Conservation (phyloP, 179 eudicot genomes). For the Heliamphora pulchella region DNA sequence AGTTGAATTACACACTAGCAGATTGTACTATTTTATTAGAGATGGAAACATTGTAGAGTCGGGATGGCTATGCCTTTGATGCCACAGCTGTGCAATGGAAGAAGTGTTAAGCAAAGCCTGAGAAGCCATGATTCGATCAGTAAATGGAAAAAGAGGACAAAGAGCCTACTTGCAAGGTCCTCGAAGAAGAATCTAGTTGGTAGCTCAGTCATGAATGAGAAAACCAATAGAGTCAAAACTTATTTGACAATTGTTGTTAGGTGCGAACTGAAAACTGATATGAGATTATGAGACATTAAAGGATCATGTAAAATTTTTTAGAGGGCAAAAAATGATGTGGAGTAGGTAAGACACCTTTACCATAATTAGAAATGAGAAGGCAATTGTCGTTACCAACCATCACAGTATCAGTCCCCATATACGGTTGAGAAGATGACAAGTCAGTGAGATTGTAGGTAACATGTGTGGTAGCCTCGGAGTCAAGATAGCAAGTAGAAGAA, state of each 20-base stretch:
- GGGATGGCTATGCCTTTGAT: background rate
- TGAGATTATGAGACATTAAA: background rate
- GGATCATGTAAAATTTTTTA: background rate
- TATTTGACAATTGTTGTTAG: background rate
- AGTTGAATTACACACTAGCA: too few relatives aligned
- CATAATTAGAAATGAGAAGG: background rate
- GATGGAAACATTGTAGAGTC: too few relatives aligned
- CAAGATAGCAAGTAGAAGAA: too few relatives aligned
- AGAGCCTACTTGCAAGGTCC: background rate
- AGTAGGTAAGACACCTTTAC: background rate
- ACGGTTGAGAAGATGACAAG: background rate
- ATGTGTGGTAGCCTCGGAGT: background rate
- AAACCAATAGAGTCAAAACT: background rate
- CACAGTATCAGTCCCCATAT: background rate
- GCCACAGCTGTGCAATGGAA: too few relatives aligned
- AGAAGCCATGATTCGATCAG: background rate
- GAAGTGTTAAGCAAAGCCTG: too few relatives aligned
- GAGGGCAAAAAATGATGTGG: background rate
- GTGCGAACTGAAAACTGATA: background rate
- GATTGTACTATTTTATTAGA: too few relatives aligned
- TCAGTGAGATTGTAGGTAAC: background rate
- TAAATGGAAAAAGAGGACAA: background rate
- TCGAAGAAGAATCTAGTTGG: background rate
- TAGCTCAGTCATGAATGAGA: background rate
- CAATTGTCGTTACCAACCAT: background rate